phyloP scores from a whole-genome alignment of 805 yeast genomes.

The Candida nanaspora region DNA sequence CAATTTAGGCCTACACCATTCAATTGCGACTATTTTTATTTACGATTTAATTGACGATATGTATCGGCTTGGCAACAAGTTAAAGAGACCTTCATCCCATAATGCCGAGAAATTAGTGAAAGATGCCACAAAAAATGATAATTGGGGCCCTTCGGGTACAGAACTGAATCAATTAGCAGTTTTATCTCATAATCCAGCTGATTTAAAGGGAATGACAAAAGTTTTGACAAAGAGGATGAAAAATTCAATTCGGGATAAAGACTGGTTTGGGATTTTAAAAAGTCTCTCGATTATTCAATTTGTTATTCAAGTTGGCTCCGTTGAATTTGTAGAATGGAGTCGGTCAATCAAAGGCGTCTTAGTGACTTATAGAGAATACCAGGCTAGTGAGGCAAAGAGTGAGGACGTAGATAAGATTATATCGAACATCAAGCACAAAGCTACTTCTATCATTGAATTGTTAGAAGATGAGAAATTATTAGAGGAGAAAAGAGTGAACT shows the following conservation, averaged over 20 bases:
- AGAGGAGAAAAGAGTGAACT: constrained; percentile 32
- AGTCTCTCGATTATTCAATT: constrained; percentile 46
- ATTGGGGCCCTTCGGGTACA: constrained; percentile 45
- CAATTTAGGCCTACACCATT: no score
- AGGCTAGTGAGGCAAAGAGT: constrained; percentile 16
- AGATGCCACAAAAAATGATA: constrained; percentile 45
- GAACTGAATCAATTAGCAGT: constrained; percentile 46
- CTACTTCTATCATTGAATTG: constrained; percentile 25
- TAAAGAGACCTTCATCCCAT: neutral
- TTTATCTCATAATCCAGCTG: constrained; percentile 33
- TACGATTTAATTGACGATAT: no score
- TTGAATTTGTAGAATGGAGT: constrained; percentile 41
- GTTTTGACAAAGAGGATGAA: constrained; percentile 34
- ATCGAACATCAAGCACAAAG: constrained; percentile 31
- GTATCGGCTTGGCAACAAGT: neutral
- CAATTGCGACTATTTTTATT: no score
- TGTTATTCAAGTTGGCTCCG: constrained; percentile 46
- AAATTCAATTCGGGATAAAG: constrained; percentile 16
- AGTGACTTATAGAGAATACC: constrained; percentile 16
- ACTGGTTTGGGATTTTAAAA: constrained; percentile 37
- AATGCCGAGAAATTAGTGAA: constrained; percentile 18
- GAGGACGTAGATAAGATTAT: constrained; percentile 14
- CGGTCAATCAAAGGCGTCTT: constrained; percentile 24
- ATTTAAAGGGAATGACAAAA: constrained; percentile 31
- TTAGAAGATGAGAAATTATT: constrained; percentile 28